These are phyloP conservation scores for Vinca major DNA, from an alignment of 305 asterid genomes.

Conservation along the genomic window DNA sequence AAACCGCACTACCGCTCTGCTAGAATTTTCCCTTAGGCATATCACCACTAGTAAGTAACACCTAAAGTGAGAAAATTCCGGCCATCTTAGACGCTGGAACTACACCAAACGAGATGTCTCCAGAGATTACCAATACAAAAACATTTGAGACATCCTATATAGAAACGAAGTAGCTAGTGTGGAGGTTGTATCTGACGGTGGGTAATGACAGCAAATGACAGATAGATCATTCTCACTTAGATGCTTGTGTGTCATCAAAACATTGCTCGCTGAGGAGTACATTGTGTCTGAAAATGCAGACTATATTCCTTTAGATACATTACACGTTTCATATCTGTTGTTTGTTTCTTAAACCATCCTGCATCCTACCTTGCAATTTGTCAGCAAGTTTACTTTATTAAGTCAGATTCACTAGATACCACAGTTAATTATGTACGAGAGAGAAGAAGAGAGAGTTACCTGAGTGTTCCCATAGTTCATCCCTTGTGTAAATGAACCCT, in stretches of 20 bases:
- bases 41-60: not conserved
- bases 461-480: constrained; percentile 54
- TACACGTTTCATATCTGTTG: not conserved
- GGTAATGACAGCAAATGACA: not conserved
- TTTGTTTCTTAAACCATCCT: not conserved
- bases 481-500: constrained; percentile 69
- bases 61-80: not conserved
- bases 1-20: constrained; percentile 1
- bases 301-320: not conserved
- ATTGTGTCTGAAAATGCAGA: not conserved
- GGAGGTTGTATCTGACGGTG: not conserved
- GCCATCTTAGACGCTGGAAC: not conserved
- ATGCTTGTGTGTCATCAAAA: not conserved
- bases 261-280: not conserved
- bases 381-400: not conserved
- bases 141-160: not conserved
- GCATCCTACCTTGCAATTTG: not conserved
- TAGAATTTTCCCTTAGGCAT: not conserved
- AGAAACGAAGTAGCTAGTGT: not conserved
- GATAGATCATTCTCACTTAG: not conserved
- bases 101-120: not conserved
- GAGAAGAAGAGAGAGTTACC: constrained; percentile 31
- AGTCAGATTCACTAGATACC: not conserved
- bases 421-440: constrained; percentile 3
- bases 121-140: not conserved